Evolutionary conservation across 805 yeast species (phyloP).

Genomic region (Lipomyces sp.): DNA sequence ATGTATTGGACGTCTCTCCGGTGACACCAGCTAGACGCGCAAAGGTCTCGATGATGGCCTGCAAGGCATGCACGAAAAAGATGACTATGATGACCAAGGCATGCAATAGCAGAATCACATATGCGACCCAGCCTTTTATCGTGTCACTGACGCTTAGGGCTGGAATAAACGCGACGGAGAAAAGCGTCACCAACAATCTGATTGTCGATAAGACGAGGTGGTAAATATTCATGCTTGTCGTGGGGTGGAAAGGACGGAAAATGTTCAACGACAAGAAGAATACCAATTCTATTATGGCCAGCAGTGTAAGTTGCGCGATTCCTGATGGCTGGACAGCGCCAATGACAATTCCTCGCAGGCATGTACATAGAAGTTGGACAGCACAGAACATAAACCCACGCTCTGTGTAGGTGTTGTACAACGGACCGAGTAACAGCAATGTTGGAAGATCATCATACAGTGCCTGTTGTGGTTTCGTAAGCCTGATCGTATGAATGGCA

Average conservation of each 20-base stretch:
- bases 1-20: constrained; percentile 25
- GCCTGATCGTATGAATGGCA: constrained; percentile 26
- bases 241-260: constrained; percentile 41
- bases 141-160: constrained; percentile 36
- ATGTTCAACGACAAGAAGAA: constrained; percentile 34
- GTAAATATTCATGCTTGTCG: constrained; percentile 42
- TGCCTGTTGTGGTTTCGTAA: constrained; percentile 37
- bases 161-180: constrained; percentile 42
- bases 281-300: constrained; percentile 42
- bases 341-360: constrained; percentile 43
- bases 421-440: constrained; percentile 42
- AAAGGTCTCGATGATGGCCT: constrained; percentile 41
- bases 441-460: constrained; percentile 42
- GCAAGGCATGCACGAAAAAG: constrained; percentile 41
- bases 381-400: constrained; percentile 34
- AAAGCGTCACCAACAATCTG: constrained; percentile 37
- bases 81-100: constrained; percentile 41
- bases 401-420: constrained; percentile 44
- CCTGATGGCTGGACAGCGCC: constrained; percentile 46
- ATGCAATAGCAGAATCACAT: constrained; percentile 44
- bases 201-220: constrained; percentile 35
- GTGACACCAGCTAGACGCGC: constrained; percentile 30
- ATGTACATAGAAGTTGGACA: constrained; percentile 34
- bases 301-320: constrained; percentile 44
- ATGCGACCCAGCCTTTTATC: constrained; percentile 44